Base-by-base conservation (phyloP, 495 filamentous ascomycete species). In the Beverwykella pulmonaria region DNA sequence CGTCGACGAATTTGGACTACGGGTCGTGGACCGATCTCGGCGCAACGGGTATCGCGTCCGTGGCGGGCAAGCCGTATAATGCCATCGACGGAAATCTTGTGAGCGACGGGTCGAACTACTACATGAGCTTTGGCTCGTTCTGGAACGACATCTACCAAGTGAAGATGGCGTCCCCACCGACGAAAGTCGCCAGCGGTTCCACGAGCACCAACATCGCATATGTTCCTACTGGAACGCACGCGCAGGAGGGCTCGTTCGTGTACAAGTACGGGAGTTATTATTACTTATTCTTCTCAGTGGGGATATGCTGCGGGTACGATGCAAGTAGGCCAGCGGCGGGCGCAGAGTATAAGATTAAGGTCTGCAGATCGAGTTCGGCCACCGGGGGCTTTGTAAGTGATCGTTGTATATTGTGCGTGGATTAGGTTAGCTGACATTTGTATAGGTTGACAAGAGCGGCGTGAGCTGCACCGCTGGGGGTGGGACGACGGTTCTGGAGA, bases 71-170 rank as follows among this genome's bases (percentile, higher is more conserved):
- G 55, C 59, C 79, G 1, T 90, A 87, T 79, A 91, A 92, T 71
- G 83, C 87, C 36, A 92, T 92, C 64, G 90, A 92, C 71, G 75
- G 81, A 2, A 88, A 88, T 75, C 79, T 88, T 36, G 76, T 89
- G 69, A 61, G 63, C 17, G 77, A 78, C 14, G 76, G 73, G 32
- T 79, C 77, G 54, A 73, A 73, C 6, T 79, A 83, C 53, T 82
- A 82, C 63, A 79, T 92, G 41, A 85, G 81, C 59, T 92, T 87
- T 47, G 89, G 89, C 19, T 84, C 81, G 26, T 92, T 88, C 79
- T 92, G 88, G 88, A 74, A 80, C 8, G 86, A 86, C 61, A 78
- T 90, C 54, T 86, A 82, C 77, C 87, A 89, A 72, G 84, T 86
- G 8, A 67, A 78, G 12, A 81, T 90, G 77, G 59, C 55, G 1